Evolutionary conservation across 2,329 filamentous ascomycete genomes (phyloP), one percentile per base, ranked within the genome.

Genomic region (Nannizzia gypsea): DNA sequence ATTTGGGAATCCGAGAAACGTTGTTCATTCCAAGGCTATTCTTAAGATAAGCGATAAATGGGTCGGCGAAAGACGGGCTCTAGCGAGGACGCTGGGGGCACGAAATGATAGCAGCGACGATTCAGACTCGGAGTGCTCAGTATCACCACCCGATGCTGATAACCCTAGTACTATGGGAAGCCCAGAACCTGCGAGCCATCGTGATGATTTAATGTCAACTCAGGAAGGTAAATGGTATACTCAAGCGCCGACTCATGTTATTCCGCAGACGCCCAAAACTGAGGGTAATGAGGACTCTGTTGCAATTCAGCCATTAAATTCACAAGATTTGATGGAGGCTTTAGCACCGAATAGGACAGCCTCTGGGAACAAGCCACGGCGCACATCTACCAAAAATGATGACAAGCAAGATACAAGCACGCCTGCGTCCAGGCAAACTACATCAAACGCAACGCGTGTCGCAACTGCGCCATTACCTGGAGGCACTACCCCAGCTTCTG

Each of bases 1-100:
- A 2, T 69, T 70, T 63, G 69, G 70, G 4, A 63, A 56, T 8
- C 69, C 69, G 8, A 52, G 17, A 1, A 42, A 63, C 44, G 63
- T 71, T 28, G 54, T 1, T 34, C 17, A 9, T 8, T 48, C 56
- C 65, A 55, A 62, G 40, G 56, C 34, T 2, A 59, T 65, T 20
- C n/a, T 58, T 9, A 28, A 55, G 31, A n/a, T 60, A 20, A 36
- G 36, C 40, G 46, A 57, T 58, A 34, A 24, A 34, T 60, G 38
- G 57, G 58, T n/a, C 22, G 13, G 34, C 11, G 34, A 31, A 46
- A 40, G 17, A 2, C 17, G 20, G 13, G 40, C 11, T 48, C 13
- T 28, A 17, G 26, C 52, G 13, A 11, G 4, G 6, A 13, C 9
- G 5, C 8, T 15, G 15, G 20, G 38, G 5, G 11, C 11, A 24